Conservation (phyloP, 73 alveolate genomes). For the Paramecium sonneborni region DNA sequence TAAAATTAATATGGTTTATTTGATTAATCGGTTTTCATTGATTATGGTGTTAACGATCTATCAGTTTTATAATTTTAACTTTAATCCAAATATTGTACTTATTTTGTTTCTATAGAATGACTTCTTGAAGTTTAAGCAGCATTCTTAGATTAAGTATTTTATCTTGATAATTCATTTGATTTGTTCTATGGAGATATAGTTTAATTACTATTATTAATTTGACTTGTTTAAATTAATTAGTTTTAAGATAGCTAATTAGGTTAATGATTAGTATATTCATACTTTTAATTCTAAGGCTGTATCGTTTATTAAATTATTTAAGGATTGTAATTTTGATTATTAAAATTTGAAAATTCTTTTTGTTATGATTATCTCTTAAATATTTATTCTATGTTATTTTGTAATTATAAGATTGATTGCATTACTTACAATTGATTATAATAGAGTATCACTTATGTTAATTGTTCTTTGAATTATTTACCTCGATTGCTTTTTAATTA, state of each 20-base stretch:
- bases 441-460: background rate
- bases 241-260: background rate
- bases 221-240: background rate
- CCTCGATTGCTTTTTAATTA: background rate
- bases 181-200: background rate
- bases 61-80: background rate
- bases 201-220: background rate
- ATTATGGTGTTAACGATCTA: background rate
- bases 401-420: background rate
- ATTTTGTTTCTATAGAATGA: background rate
- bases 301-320: background rate
- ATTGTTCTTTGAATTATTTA: background rate
- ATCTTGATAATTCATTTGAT: background rate
- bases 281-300: background rate
- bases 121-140: background rate
- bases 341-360: background rate
- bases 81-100: background rate
- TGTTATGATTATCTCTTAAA: background rate
- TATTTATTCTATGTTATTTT: background rate
- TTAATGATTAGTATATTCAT: background rate
- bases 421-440: background rate
- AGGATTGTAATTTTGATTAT: background rate
- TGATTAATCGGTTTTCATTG: background rate
- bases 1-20: background rate
- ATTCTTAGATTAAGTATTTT: background rate